Conservation (phyloP, 495 filamentous ascomycete genomes). For the Penicillium simplicissimum region DNA sequence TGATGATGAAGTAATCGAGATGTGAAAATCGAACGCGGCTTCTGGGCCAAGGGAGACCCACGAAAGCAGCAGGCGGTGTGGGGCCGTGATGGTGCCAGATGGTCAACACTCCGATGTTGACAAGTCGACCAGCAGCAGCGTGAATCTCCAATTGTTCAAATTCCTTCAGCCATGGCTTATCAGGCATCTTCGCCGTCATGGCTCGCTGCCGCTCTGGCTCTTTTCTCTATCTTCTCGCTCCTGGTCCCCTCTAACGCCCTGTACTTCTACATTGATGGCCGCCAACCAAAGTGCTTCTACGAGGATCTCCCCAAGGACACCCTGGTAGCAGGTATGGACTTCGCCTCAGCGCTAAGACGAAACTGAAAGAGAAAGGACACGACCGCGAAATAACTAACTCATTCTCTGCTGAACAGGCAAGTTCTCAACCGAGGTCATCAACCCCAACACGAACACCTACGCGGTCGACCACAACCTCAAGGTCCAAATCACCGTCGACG, state of each 20-base stretch:
- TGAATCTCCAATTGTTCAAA: constrained; percentile 16
- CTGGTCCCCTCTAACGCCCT: constrained; percentile 71
- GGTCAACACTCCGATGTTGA: constrained; percentile 23
- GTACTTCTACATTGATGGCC: constrained; percentile 94
- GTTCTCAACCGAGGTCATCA: constrained; percentile 80
- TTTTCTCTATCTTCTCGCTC: constrained; percentile 46
- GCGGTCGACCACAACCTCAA: constrained; percentile 67
- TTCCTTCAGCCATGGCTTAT: constrained; percentile 33
- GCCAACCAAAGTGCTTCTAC: constrained; percentile 77
- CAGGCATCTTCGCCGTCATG: constrained; percentile 41
- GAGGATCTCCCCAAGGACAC: constrained; percentile 99
- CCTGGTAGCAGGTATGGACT: constrained; percentile 75
- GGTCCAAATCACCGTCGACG: constrained; percentile 90
- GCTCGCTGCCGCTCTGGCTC: constrained; percentile 38
- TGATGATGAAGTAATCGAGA: constrained; percentile 12
- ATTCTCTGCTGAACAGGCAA: constrained; percentile 56
- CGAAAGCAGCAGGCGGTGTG: constrained; percentile 28
- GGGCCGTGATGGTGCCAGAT: constrained; percentile 18
- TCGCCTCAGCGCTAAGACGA: background rate
- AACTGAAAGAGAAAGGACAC: background rate
- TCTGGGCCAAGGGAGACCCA: constrained; percentile 18
- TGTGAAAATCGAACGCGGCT: constrained; percentile 26
- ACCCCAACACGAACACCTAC: constrained; percentile 62
- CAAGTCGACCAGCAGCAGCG: constrained; percentile 22
- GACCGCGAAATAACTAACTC: background rate